Base-by-base conservation (phyloP, 805 yeast genomes). In the Zygosaccharomyces pseudorouxii region DNA sequence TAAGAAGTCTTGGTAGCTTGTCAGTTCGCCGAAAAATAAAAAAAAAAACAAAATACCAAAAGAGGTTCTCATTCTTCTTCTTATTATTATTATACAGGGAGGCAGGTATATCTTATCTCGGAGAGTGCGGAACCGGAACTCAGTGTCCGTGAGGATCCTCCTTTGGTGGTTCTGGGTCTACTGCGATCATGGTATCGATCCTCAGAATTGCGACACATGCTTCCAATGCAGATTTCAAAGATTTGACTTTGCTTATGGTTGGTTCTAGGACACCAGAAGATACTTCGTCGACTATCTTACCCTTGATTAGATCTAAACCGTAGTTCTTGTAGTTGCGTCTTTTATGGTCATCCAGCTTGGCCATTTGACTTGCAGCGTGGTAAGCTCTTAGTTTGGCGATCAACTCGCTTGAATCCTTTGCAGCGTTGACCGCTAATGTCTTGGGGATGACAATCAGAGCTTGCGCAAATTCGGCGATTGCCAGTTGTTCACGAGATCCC, bases 171-270 rank as follows among this genome's bases (percentile, higher is more conserved):
- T 93, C 99, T 10, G 99, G 99, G 61, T 92, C 95, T 53, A 93
- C 96, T 42, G 89, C 87, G 63, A 93, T 92, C 95, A 92, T 90
- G 44, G 99, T 93, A 69, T 93, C 99, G 63, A 93, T 93, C 76
- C 99, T 84, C 61, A 95, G 76, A 55, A 93, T 93, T 30, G 98
- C 96, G 69, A 95, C 83, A 72, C 99, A 93, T 2, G 99, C 99
- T 74, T 93, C 99, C 57, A 93, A 79, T 5, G 99, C 98, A 51
- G 95, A 84, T 70, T 95, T 90, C 67, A 95, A 79, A 9, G 96
- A 84, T 70, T 89, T 90, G 64, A 93, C 78, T 73, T 93, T 93
- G 62, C 95, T 84, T 64, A 93, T 77, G 14, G 97, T 86, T 47
- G 99, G 99, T 70, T 93, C 99, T 57, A 93, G 76, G 25, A 93